Base-by-base conservation (phyloP, 805 yeast species). In the Clavispora carvajalis region DNA sequence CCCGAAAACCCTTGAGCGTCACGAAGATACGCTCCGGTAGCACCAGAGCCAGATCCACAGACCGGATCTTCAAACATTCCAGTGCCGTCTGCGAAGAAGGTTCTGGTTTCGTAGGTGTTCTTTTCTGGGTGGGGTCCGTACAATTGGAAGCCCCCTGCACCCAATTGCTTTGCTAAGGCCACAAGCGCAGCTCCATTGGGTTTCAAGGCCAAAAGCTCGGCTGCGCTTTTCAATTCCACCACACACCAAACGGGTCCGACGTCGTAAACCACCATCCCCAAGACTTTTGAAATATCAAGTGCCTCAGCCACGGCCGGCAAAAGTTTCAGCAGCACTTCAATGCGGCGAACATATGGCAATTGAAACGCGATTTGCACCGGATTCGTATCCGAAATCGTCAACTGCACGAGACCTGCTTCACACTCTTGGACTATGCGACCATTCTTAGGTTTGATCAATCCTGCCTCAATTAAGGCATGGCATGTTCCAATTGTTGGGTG, bases 401-500 rank as follows among this genome's bases (percentile, higher is more conserved):
- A 39, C 19, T 61, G 58, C 5, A 74, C 67, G 10, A 67, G 46
- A 2, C 79, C 80, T 4, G 66, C 67, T 3, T 48, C 55, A 49
- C 80, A 75, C 44, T 75, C 71, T 52, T 74, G 79, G 18, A 56
- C 40, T 5, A 71, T 31, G 22, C 43, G 53, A 2, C 62, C 60
- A 33, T 48, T 41, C 10, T 52, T 48, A 7, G 59, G 57, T 2
- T 49, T 54, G 4, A 65, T 57, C 15, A 59, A 17, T 1, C 63
- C 62, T 2, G 61, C 58, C 44, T 74, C 73, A 16, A 72, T 38
- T n/a, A 63, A 59, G 1, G 79, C 78, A 49, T 56, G 61, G 34
- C 73, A 67, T 1, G 78, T 59, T 7, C 83, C 84, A 23, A 78
- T 48, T 0, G 81, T 78, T 3, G 84, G 85, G 48, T 79, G 84